Base-by-base conservation (phyloP, 2,329 filamentous ascomycete species). In the Aureobasidium zeae region DNA sequence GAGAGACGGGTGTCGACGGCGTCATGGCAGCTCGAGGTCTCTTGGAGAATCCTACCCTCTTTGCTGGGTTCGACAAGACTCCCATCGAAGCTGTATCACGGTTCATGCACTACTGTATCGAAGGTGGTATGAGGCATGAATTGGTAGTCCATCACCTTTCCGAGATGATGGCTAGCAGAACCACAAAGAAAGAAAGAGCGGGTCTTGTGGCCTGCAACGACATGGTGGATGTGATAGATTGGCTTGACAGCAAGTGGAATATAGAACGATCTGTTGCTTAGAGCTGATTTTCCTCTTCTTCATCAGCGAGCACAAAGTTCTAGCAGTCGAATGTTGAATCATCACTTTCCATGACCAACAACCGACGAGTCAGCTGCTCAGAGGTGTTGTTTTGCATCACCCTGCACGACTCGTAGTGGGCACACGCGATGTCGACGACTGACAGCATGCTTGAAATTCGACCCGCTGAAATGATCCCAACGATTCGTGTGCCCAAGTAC, bases 21-120 rank as follows among this genome's bases (percentile, higher is more conserved):
- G 73, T 84, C 44, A 84, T 85, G 81, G 77, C 80, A 15, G 81
- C 81, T 6, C 71, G 81, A 35, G 80, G 78, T 7, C 66, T 84
- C 2, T 70, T 84, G 30, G 67, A 76, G 52, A 83, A 84, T 59
- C 81, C 81, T 2, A 76, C 77, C 3, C 61, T 84, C 37, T 84
- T 80, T 59, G 70, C 74, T 0, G 71, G 76, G 33, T 55, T 71
- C 52, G 60, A 70, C 4, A 61, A 67, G 16, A 81, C 78, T 49
- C 73, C 78, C 2, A 79, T 74, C 73, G 70, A 74, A 35, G 77
- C 74, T 1, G 71, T 83, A 17, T 75, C 79, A 54, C 61, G 65
- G 11, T 83, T 85, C 57, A 65, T 84, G 64, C 71, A 66, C 47
- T 71, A 74, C 47, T 71, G 71, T 8, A 69, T 75, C 8, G 65